Percentiles rank a stretch among this genome's conserved stretches.
These are phyloP conservation scores for Astrephomene gubernaculifera DNA, from an alignment of 139 green algal genomes.

Conservation along the genomic window DNA sequence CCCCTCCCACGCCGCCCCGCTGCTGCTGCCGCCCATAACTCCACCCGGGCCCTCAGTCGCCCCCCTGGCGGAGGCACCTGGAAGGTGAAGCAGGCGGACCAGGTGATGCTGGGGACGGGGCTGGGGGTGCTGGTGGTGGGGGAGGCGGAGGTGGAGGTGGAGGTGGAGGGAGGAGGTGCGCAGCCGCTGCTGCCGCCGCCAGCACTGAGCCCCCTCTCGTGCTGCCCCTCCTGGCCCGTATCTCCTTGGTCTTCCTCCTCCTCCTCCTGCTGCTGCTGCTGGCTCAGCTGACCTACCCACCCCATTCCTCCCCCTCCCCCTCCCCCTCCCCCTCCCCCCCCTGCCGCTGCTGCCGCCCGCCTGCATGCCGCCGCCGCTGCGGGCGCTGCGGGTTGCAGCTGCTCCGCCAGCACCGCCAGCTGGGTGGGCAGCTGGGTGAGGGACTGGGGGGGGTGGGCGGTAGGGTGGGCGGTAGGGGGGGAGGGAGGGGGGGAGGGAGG, in stretches of 20 bases:
- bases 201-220: background rate
- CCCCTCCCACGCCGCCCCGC: too few species aligned
- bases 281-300: background rate
- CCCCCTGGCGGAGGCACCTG: background rate
- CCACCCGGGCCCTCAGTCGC: slow-evolving; percentile 7
- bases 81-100: slow-evolving; percentile 41
- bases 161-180: too few species aligned
- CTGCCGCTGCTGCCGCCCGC: slow-evolving; percentile 19
- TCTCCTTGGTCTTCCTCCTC: background rate
- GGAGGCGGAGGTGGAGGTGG: too few species aligned
- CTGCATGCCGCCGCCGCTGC: slow-evolving; percentile 57
- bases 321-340: background rate
- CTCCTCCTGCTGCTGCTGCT: background rate
- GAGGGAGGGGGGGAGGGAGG: background rate
- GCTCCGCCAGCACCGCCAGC: slow-evolving; percentile 67
- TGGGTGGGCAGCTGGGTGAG: slow-evolving; percentile 60
- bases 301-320: background rate
- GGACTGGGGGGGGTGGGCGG: background rate
- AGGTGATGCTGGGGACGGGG: background rate
- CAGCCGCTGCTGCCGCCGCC: background rate
- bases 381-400: slow-evolving; percentile 55
- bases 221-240: background rate
- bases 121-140: too few species aligned
- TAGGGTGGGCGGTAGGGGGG: background rate
- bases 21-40: slow-evolving; percentile 7